phyloP scores from a whole-genome alignment of 2,329 filamentous ascomycete genomes.

The Trichoderma lentiforme region DNA sequence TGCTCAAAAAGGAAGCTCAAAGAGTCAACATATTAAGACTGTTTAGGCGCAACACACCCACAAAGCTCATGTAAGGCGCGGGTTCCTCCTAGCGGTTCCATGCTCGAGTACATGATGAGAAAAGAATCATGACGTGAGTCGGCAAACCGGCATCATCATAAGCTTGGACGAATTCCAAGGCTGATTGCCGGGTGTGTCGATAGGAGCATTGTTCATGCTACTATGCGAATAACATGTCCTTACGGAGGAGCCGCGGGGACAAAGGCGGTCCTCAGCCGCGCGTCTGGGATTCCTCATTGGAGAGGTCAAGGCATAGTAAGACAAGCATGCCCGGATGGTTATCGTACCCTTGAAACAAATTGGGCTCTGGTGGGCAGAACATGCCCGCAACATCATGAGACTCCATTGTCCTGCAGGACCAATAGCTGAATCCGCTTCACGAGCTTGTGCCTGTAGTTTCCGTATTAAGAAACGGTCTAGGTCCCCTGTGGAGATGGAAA shows the following conservation, averaged over 20 bases:
- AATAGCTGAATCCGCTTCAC: not conserved
- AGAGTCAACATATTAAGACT: not conserved
- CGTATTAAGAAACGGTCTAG: not conserved
- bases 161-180: not conserved
- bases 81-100: not conserved
- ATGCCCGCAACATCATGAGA: not conserved
- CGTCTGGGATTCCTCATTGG: not conserved
- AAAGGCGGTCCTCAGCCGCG: not conserved
- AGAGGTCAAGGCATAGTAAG: not conserved
- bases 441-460: not conserved
- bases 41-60: not conserved
- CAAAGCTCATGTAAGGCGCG: not conserved
- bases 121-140: not conserved
- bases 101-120: not conserved
- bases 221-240: not conserved
- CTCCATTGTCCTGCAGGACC: not conserved
- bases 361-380: not conserved
- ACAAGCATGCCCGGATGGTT: not conserved
- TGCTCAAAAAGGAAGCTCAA: constrained; percentile 4
- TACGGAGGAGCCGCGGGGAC: not conserved
- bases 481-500: not conserved
- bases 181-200: not conserved
- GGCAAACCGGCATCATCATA: not conserved
- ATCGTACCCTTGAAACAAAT: constrained; percentile 1
- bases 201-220: not conserved